These are phyloP conservation scores for Rhizomucor miehei DNA, from an alignment of 371 early-diverging fungal genomes.

Conservation along the genomic window DNA sequence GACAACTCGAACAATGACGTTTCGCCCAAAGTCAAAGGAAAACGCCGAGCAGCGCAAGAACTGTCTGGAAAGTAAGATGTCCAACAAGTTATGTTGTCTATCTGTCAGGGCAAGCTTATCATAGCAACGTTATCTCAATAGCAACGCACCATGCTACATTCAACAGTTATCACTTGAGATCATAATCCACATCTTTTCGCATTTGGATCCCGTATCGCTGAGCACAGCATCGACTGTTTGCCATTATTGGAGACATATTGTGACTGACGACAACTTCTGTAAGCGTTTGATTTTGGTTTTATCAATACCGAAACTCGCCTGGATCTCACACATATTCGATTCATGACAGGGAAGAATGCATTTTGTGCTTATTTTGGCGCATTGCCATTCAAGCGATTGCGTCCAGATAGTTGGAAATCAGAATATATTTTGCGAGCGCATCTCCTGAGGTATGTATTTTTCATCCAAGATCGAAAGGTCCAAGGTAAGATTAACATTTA, in stretches of 20 bases:
- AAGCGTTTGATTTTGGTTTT: constrained; percentile 13
- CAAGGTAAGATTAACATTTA: not conserved
- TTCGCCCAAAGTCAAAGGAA: constrained; percentile 10
- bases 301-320: not conserved
- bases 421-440: constrained; percentile 49
- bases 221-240: constrained; percentile 39
- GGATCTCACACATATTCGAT: no score
- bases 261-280: constrained; percentile 49
- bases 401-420: constrained; percentile 45
- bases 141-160: constrained; percentile 36
- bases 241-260: constrained; percentile 43
- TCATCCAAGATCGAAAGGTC: not conserved
- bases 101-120: constrained; percentile 5
- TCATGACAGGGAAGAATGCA: constrained; percentile 40
- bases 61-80: not conserved
- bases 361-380: constrained; percentile 46
- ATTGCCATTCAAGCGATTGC: constrained; percentile 38
- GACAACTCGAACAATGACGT: constrained; percentile 3
- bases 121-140: not conserved
- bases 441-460: constrained; percentile 30
- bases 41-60: constrained; percentile 6
- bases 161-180: constrained; percentile 44
- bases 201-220: constrained; percentile 38
- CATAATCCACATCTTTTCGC: constrained; percentile 43
- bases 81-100: not conserved